Base-by-base conservation (phyloP, 2,329 filamentous ascomycete species). In the Tothia fuscella region DNA sequence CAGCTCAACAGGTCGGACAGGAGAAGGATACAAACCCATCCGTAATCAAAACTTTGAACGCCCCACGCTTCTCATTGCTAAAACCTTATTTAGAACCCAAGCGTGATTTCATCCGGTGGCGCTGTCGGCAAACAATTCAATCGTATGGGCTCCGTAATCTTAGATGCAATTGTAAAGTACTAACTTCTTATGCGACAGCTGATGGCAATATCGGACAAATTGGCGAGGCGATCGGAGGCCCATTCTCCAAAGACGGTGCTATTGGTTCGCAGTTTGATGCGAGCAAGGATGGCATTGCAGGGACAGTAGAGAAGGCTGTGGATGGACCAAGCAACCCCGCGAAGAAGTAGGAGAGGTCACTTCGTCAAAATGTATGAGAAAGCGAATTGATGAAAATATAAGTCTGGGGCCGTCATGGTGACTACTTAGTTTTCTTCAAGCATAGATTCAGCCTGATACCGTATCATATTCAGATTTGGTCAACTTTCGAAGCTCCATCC, bases 251-350 rank as follows among this genome's bases (percentile, higher is more conserved):
- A 48, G 67, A 74, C 2, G 71, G 72, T 0, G 50, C 62, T 6
- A 64, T 76, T 42, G 72, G 72, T 16, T 70, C 68, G 43, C 70
- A 73, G 47, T 77, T 76, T 48, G 57, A 64, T 48, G 74, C 71
- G 0, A 52, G 62, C 0, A 66, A 71, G 33, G 70, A 70, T 14
- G 62, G 59, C 4, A 65, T 76, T 21, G 72, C 71, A 2, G 72
- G 72, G 2, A 63, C 65, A 3, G 66, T 76, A 1, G 71, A 76
- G 58, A 53, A 53, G n/a, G 55, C 55, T 19, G 60, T 64, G 36
- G 62, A 62, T 51, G 60, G 62, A 12, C 61, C 61, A 13, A 56
- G 56, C 26, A 62, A 63, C 42, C 57, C 56, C 3, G 52, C 53
- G 51, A 28, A 58, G 50, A 37, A 49, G 30, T 34, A 14, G 21